Base-by-base conservation (phyloP, 805 yeast species). In the Saccharomycopsis sp. region DNA sequence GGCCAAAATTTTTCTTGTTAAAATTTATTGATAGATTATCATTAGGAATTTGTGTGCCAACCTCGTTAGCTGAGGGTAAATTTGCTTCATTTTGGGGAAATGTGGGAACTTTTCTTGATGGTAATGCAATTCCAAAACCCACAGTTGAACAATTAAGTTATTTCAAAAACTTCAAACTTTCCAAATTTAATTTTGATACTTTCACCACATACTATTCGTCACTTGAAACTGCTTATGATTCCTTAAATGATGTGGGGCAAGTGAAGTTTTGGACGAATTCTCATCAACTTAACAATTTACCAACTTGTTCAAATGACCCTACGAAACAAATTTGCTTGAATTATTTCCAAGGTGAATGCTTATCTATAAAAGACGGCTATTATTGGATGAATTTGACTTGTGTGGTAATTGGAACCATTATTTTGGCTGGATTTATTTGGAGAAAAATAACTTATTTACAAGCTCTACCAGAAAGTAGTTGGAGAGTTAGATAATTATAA, bases 1-100 rank as follows among this genome's bases (percentile, higher is more conserved):
- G 98, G 98, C 98, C 98, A 2, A 70, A 86, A 40, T 63, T 85
- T n/a, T 64, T 92, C 25, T 78, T 89, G 1, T 70, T 87, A 49
- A 73, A 68, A 44, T 67, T 87, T 59, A 89, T 92, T 41, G 96
- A 89, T 60, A 70, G 67, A 50, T 72, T 87, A 50, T 83, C 96
- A 0, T 52, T 60, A 3, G 75, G 87, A 1, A 56, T 65, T 23
- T 89, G 97, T 60, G 50, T 58, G 6, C 56, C 65, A 9, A 51
- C n/a, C 38, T 47, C 41, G 18, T 37, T 48, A 36, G 44, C 47
- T 17, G 38, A 26, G 13, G 41, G 14, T 15, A 52, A 36, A 13
- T 31, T 37, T 15, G 45, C 31, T 15, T 12, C 5, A 10, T 41
- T 34, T 21, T 41, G 45, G 45, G 12, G 8, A 9, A 41, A 41